Percentiles rank a stretch among this genome's conserved stretches.
Conservation (phyloP, 225 moss, liverwort and hornwort genomes). For the Pseudoscleropodium purum region DNA sequence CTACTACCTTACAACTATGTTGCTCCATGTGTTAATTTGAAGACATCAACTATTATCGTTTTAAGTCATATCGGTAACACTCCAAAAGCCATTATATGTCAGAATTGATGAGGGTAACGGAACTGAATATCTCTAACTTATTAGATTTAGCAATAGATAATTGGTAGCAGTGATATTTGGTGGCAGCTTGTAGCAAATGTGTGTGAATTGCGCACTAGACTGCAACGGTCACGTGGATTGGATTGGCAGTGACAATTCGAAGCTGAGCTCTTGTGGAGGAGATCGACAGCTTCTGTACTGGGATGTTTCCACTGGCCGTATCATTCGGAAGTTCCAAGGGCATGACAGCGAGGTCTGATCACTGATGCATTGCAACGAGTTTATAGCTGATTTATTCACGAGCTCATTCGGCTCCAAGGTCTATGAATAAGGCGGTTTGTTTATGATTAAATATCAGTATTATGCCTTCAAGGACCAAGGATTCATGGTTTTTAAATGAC, state of each 20-base stretch:
- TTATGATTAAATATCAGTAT: neutral
- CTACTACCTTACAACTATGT: neutral
- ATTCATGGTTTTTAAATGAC: neutral
- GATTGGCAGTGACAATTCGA: slow-evolving; percentile 63
- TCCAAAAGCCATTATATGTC: neutral
- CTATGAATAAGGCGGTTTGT: neutral
- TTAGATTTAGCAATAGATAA: neutral
- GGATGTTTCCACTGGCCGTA: slow-evolving; percentile 90
- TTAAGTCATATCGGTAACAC: neutral
- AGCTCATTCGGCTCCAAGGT: neutral
- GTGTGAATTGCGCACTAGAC: neutral
- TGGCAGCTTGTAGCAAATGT: neutral
- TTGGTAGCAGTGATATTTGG: neutral
- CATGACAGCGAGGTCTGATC: slow-evolving; percentile 83
- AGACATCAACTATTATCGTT: neutral
- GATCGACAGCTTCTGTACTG: slow-evolving; percentile 89
- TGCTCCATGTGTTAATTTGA: neutral
- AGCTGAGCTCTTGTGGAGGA: slow-evolving; percentile 70
- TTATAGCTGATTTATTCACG: neutral
- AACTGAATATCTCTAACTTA: neutral
- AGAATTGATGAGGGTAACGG: neutral
- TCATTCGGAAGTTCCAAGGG: slow-evolving; percentile 92
- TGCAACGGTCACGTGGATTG: neutral
- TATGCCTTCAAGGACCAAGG: neutral
- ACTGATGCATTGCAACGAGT: neutral